Evolutionary conservation across 768 basidiomycete species (phyloP).

Genomic region (Rhodotorula babjevae): DNA sequence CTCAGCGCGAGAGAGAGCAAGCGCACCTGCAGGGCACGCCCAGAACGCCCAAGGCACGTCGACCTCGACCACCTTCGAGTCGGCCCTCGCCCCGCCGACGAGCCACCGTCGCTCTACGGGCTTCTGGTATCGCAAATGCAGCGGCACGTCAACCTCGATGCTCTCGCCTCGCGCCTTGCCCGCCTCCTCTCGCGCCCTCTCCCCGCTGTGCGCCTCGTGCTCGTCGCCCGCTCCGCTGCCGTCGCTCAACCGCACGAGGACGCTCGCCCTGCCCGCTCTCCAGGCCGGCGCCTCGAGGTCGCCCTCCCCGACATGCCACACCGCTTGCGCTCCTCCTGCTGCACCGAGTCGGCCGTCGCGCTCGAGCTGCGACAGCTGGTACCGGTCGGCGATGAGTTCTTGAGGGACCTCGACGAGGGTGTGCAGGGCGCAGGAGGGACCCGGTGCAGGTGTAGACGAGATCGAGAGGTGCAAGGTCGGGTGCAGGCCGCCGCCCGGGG

Average conservation of each 20-base stretch:
- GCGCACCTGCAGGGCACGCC: slow-evolving; percentile 17
- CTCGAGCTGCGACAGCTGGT: slow-evolving; percentile 28
- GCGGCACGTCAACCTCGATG: slow-evolving; percentile 13
- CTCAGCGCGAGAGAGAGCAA: neutral
- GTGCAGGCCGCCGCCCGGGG: neutral
- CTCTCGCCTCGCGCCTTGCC: neutral
- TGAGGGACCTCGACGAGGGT: slow-evolving; percentile 1
- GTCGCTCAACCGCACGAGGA: neutral
- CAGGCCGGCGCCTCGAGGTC: slow-evolving; percentile 33
- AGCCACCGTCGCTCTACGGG: slow-evolving; percentile 19
- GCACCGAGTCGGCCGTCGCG: slow-evolving; percentile 13
- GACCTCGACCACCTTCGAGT: slow-evolving; percentile 4
- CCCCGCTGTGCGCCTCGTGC: neutral
- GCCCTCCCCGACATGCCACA: slow-evolving; percentile 2
- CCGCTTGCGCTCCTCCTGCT: fast-evolving
- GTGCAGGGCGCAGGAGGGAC: slow-evolving; percentile 22
- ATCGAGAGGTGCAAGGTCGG: neutral
- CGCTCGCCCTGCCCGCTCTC: neutral
- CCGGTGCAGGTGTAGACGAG: neutral
- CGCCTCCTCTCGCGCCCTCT: neutral
- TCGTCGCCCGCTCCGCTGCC: neutral
- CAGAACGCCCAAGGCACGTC: slow-evolving; percentile 33
- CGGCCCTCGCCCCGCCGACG: neutral
- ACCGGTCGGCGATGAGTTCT: slow-evolving; percentile 33
- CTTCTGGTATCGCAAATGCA: slow-evolving; percentile 34